Evolutionary conservation across 306 rosid species (phyloP), one percentile per base, ranked within the genome.

Genomic region (Albizia julibrissin): DNA sequence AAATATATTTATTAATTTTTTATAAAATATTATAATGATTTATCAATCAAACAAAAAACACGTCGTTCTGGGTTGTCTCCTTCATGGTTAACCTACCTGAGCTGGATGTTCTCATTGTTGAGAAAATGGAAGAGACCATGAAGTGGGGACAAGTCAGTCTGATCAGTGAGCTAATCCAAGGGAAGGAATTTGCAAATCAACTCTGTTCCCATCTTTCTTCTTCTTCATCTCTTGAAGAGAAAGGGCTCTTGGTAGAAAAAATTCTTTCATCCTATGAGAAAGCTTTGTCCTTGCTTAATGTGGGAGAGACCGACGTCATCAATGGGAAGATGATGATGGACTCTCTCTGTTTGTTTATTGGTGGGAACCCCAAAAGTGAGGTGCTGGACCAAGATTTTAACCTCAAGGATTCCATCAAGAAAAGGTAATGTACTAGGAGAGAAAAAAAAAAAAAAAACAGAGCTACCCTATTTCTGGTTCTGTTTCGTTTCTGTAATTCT

Each of bases 131-230:
- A 84, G 88, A 79, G 82, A 75, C 44, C 31, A 69, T 75, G 81
- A 79, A 84, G 56, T 72, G 65, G 80, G 97, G 85, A 76, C 86
- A 87, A 72, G 37, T 73, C 64, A 40, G 52, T 79, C 74, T 94
- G 43, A 83, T 85, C 56, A 74, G 71, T 61, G 97, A 95, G 82
- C 77, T 95, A 67, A 84, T 19, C 19, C 90, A 88, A 52, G 98
- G 98, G 75, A 79, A 86, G 87, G 88, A 90, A 83, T 85, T 90
- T 26, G 86, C 95, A 31, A 31, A 90, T 82, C 79, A 95, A 84
- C 94, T 95, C 2, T 43, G 22, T 72, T 68, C 56, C 15, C 88
- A 84, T 74, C 73, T 93, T 61, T 76, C 71, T 33, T 66, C 91
- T 42, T 69, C 95, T 12, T 81, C 95, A 1, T 77, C 92, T 37